Base-by-base conservation (phyloP, 352 stramenopile genomes). In the Globisporangium middletonii region DNA sequence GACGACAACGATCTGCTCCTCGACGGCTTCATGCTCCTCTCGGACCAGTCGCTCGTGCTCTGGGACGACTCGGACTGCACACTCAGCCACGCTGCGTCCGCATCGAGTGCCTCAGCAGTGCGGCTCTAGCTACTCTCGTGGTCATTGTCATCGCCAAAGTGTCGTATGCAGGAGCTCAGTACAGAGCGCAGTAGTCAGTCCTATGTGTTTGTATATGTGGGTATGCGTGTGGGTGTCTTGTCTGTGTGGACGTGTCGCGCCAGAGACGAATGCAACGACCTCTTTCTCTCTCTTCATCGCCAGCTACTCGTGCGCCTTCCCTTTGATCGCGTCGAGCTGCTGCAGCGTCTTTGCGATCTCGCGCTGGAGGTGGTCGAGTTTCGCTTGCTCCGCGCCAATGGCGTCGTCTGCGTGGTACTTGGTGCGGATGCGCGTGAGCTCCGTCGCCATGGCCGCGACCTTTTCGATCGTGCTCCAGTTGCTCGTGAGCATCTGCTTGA, bases 401-500 rank as follows among this genome's bases (percentile, higher is more conserved):
- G 69, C 73, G 19, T 86, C 76, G 26, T 68, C 71, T 0, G 68
- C 69, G 42, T 88, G 74, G 53, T 87, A 74, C 35, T 64, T 68
- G 35, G 65, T 68, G 2, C 77, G 77, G 44, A 88, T 84, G 13
- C 62, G 68, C 18, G 62, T 68, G 19, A 92, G 57, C 50, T 89
- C 77, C 6, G 65, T 23, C 12, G 72, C 61, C 60, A 89, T 72
- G 6, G 69, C 71, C 28, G 66, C 62, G 33, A 90, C 76, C 28
- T 89, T 92, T 2, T 75, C 70, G n/a, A 90, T 64, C 0, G 79
- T 90, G 50, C 68, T 86, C 73, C 76, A 84, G 53, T 69, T 75
- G 52, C 67, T 83, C 35, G 71, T 64, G 47, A 89, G 54, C 4
- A 92, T 80, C 23, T 73, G 64, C 35, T 69, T 62, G 35, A 89